Evolutionary conservation across 2,329 filamentous ascomycete genomes (phyloP), one percentile per base, ranked within the genome.

Genomic region (Colletotrichum magnum): DNA sequence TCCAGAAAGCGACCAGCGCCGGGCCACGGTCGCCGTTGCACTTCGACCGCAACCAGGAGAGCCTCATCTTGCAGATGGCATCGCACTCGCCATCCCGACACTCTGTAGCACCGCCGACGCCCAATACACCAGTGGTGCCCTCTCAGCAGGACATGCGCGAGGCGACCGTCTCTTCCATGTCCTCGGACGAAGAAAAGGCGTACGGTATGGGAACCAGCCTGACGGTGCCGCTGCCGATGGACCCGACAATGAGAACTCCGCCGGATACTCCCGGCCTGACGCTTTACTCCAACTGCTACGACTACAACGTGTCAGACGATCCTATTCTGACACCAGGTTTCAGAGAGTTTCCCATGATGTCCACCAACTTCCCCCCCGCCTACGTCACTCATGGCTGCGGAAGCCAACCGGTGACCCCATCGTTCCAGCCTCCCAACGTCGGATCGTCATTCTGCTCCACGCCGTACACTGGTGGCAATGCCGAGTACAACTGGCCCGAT

Each of bases 401-500:
- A 72, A 86, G 83, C 75, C 83, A 87, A 66, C 84, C 86, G 10
- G 78, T 83, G 16, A 87, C 87, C 2, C 85, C 86, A 5, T 80
- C 84, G 2, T 85, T 83, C 58, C 77, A 80, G 4, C 77, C 80
- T 54, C 79, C 80, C 60, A 75, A 78, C 71, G 81, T 87, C 74
- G 80, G 81, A 1, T 79, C 82, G 10, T 74, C 78, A 10, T 86
- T 84, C 57, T 82, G 81, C 60, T 54, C 64, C 57, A 77, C 79
- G 59, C 77, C 79, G 63, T 75, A 53, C 67, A 70, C 64, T 36
- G 78, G 75, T 41, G 77, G 73, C 36, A 85, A 83, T 48, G 75
- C 83, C 16, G 86, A 88, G 70, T 88, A 86, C 73, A 84, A 84
- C 72, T 88, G 87, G 81, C 82, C 87, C 5, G 81, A 83, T 50